A percentile compares a stretch with the other conserved stretches of the same genome.
Evolutionary conservation across 495 filamentous ascomycete species (phyloP).

Genomic region (Xylaria curta): DNA sequence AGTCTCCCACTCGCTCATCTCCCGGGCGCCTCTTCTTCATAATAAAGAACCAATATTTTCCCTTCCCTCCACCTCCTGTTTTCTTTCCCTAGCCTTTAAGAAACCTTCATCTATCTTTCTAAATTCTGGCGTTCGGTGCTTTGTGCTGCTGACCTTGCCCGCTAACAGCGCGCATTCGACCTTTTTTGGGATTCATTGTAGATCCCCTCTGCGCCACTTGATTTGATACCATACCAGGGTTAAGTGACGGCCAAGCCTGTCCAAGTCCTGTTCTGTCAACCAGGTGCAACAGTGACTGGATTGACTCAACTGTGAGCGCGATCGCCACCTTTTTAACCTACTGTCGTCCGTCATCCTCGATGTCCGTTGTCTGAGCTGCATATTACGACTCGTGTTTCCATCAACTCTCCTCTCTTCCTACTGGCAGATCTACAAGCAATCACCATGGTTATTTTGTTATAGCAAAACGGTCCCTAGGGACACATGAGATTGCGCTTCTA

Average conservation of each 20-base stretch:
- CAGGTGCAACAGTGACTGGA: conserved; percentile 10
- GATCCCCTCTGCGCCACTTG: conserved; percentile 32
- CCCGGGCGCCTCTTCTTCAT: conserved; percentile 18
- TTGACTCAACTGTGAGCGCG: conserved; percentile 10
- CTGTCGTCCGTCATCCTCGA: conserved; percentile 14
- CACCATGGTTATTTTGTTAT: conserved; percentile 58
- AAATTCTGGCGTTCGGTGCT: conserved; percentile 11
- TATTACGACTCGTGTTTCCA: background rate
- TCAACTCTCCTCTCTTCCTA: conserved; percentile 22
- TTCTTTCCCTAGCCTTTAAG: conserved; percentile 2
- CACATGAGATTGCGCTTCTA: conserved; percentile 42
- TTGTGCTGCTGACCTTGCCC: conserved; percentile 2
- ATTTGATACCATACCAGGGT: conserved; percentile 33
- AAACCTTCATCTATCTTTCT: background rate
- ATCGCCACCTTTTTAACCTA: conserved; percentile 12
- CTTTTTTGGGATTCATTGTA: conserved; percentile 19
- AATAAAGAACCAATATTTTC: conserved; percentile 14
- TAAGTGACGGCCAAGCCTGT: conserved; percentile 36
- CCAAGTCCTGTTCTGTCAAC: conserved; percentile 27
- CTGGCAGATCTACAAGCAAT: conserved; percentile 6
- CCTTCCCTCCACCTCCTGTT: conserved; percentile 11
- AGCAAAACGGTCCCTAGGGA: conserved; percentile 65
- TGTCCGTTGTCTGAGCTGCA: background rate
- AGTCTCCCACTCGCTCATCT: conserved; percentile 15
- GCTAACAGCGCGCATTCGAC: conserved; percentile 12